Conservation (phyloP, 2,329 filamentous ascomycete species). For the Grosmannia serpens region DNA sequence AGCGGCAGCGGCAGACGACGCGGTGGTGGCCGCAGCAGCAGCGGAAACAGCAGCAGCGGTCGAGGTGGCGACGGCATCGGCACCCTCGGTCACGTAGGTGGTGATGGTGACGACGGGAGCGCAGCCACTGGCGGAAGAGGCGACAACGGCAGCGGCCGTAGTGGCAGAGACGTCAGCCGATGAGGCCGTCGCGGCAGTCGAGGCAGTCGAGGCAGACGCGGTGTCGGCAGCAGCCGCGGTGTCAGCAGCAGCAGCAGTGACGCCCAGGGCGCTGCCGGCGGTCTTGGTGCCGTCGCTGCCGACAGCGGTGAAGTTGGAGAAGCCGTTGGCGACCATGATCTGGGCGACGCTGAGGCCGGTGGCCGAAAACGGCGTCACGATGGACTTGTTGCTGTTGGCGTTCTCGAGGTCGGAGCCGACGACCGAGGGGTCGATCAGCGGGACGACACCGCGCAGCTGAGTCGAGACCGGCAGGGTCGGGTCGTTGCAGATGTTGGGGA, state of each 20-base stretch:
- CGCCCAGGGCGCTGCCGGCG: conserved; percentile 22
- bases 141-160: neutral
- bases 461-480: conserved; percentile 47
- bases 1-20: neutral
- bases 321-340: conserved; percentile 48
- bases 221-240: conserved; percentile 9
- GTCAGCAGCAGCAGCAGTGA: conserved; percentile 17
- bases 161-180: neutral
- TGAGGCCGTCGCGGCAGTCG: neutral
- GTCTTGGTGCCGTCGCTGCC: conserved; percentile 19
- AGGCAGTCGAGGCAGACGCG: conserved; percentile 3
- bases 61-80: neutral
- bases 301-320: conserved; percentile 44
- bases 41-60: neutral
- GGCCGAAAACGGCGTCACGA: conserved; percentile 43
- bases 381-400: conserved; percentile 42
- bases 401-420: conserved; percentile 45
- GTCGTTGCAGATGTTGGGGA: conserved; percentile 54
- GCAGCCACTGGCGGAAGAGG: neutral
- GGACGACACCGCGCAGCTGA: conserved; percentile 53
- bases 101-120: neutral
- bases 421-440: conserved; percentile 55
- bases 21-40: neutral
- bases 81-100: neutral
- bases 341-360: conserved; percentile 54